These are phyloP conservation scores for Begonia fuchsioides DNA, from an alignment of 306 rosid species.

Conservation along the genomic window DNA sequence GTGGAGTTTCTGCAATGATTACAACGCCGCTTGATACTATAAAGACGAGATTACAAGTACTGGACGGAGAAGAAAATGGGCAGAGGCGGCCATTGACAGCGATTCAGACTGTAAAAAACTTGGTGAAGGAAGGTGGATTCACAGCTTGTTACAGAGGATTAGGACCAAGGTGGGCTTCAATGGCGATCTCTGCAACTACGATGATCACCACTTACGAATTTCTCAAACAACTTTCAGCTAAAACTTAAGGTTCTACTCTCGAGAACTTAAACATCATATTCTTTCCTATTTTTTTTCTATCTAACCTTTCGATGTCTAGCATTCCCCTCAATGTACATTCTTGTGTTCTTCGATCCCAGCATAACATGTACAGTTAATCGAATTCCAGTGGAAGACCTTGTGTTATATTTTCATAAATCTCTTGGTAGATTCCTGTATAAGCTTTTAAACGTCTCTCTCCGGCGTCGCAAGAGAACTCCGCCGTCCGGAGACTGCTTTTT, in stretches of 20 bases:
- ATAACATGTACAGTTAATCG: no score
- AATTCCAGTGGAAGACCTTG: no score
- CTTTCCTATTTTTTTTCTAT: no score
- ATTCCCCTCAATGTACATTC: no score
- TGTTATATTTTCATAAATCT: no score
- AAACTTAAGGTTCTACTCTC: slow-evolving; percentile 20
- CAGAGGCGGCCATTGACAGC: slow-evolving; percentile 48
- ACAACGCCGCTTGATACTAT: slow-evolving; percentile 88
- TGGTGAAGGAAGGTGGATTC: slow-evolving; percentile 77
- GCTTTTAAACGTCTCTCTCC: no score
- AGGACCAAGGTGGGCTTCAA: slow-evolving; percentile 92
- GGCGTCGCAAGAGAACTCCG: no score
- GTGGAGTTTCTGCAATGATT: slow-evolving; percentile 78
- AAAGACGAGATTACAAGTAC: slow-evolving; percentile 85
- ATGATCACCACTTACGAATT: slow-evolving; percentile 98
- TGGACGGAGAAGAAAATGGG: slow-evolving; percentile 81
- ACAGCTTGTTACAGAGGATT: slow-evolving; percentile 86
- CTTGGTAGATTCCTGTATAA: no score
- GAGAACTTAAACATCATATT: no score
- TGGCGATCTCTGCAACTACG: slow-evolving; percentile 88
- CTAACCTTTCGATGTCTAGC: no score
- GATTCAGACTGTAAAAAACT: slow-evolving; percentile 43
- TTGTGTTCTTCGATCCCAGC: no score
- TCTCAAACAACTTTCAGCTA: slow-evolving; percentile 75
- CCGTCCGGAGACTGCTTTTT: slow-evolving; percentile 44